Evolutionary conservation across 2,329 filamentous ascomycete species (phyloP).

Genomic region (Aureobasidium sp.): DNA sequence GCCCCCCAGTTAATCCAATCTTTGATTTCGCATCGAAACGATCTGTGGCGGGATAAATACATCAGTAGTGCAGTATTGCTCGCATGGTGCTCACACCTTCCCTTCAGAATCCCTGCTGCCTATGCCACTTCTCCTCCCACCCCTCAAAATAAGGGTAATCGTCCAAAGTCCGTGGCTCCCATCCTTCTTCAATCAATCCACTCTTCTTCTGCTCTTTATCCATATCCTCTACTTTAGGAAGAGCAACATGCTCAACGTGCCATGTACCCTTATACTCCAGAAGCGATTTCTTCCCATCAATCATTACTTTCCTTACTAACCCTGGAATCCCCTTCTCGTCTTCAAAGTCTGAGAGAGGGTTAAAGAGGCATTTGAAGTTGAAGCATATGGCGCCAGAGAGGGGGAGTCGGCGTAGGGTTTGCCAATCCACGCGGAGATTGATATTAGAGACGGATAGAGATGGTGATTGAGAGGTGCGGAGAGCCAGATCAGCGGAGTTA

Average conservation of each 20-base stretch:
- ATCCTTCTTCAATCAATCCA: constrained; percentile 66
- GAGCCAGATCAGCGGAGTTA: no score
- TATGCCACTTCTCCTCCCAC: constrained; percentile 78
- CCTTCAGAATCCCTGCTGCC: neutral
- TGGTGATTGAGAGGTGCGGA: constrained; percentile 44
- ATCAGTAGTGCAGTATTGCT: no score
- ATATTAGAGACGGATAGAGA: constrained; percentile 55
- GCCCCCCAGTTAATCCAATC: no score
- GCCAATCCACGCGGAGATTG: constrained; percentile 86
- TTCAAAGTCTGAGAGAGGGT: constrained; percentile 73
- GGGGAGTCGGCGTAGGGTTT: constrained; percentile 82
- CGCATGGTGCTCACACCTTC: neutral
- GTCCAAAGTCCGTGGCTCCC: constrained; percentile 74
- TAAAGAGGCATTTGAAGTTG: constrained; percentile 92
- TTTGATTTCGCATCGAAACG: no score
- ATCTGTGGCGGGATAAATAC: no score
- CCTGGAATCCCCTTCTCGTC: constrained; percentile 78
- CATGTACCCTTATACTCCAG: constrained; percentile 87
- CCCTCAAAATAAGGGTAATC: constrained; percentile 81
- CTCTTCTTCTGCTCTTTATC: constrained; percentile 70
- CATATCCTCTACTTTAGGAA: constrained; percentile 71
- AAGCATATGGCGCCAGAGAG: constrained; percentile 81
- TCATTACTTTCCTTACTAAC: constrained; percentile 67
- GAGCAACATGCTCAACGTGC: constrained; percentile 78
- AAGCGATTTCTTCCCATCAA: constrained; percentile 72